Conservation (phyloP, 768 basidiomycete species). For the Fistulinella prunicolor region DNA sequence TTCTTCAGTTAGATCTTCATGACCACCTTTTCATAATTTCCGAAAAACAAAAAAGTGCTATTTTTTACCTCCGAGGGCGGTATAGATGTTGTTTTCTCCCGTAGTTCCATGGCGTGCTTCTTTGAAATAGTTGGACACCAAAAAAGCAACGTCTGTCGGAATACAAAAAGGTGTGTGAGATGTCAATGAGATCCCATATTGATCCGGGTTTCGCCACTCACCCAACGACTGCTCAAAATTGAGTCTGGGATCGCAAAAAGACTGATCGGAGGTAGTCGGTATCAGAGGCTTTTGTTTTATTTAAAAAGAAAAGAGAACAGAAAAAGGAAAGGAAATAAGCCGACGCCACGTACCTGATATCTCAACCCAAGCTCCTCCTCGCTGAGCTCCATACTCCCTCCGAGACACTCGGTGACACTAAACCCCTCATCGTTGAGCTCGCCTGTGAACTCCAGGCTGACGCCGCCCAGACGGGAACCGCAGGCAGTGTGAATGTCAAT, state of each 20-base stretch:
- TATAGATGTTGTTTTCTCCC: slow-evolving; percentile 26
- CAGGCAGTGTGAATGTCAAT: slow-evolving; percentile 75
- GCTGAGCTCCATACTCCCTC: slow-evolving; percentile 91
- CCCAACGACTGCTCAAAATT: slow-evolving; percentile 96
- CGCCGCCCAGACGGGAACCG: slow-evolving; percentile 74
- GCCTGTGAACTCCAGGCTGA: slow-evolving; percentile 90
- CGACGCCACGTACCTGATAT: slow-evolving; percentile 67
- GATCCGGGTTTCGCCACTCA: slow-evolving; percentile 36
- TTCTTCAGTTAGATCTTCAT: slow-evolving; percentile 16
- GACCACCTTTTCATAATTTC: too few species aligned
- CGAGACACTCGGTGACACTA: slow-evolving; percentile 94
- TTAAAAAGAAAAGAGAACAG: background rate
- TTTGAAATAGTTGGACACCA: slow-evolving; percentile 79
- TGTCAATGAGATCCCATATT: background rate
- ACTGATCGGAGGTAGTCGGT: slow-evolving; percentile 38
- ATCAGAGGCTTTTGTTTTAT: background rate
- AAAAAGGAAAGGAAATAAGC: background rate
- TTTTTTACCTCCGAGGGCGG: slow-evolving; percentile 29
- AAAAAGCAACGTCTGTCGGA: slow-evolving; percentile 74
- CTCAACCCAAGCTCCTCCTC: slow-evolving; percentile 89
- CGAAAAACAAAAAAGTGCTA: background rate
- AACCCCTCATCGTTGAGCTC: slow-evolving; percentile 88
- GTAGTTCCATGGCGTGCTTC: slow-evolving; percentile 49
- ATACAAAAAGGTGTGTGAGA: background rate
- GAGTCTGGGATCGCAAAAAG: slow-evolving; percentile 91